These are phyloP conservation scores for Rhododendron molle DNA, from an alignment of 148 eudicot genomes.

Conservation along the genomic window DNA sequence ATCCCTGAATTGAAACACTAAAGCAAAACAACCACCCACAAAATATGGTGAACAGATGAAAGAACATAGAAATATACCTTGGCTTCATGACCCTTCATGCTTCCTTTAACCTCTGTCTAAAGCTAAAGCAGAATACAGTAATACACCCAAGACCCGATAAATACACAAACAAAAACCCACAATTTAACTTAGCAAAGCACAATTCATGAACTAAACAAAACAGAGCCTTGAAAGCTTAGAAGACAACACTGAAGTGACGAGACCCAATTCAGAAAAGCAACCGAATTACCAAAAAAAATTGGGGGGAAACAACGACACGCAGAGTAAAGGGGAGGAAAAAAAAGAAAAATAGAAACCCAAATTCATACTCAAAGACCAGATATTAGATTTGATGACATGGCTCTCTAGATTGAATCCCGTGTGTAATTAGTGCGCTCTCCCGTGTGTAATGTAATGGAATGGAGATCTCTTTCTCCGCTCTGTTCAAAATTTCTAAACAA, in stretches of 20 bases:
- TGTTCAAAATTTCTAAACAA: too few species aligned
- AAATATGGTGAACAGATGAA: too few species aligned
- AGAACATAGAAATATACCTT: constrained; percentile 7
- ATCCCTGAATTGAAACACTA: neutral
- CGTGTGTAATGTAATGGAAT: too few species aligned
- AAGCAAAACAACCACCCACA: neutral
- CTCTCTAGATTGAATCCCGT: neutral
- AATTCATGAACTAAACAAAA: neutral
- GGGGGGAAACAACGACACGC: too few species aligned
- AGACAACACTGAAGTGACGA: neutral
- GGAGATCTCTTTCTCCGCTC: neutral
- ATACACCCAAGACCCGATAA: neutral
- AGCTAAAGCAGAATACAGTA: neutral
- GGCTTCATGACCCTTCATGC: constrained; percentile 22
- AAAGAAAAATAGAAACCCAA: neutral
- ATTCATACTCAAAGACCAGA: neutral
- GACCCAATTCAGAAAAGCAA: neutral
- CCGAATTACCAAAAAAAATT: neutral
- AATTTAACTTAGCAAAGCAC: neutral
- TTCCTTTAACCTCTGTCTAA: constrained; percentile 1
- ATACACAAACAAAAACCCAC: neutral
- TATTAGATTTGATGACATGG: neutral
- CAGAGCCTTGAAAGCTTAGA: neutral
- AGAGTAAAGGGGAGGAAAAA: neutral
- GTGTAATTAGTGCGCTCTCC: neutral